phyloP scores from a whole-genome alignment of 306 rosid genomes.

The Dalbergia oliveri region DNA sequence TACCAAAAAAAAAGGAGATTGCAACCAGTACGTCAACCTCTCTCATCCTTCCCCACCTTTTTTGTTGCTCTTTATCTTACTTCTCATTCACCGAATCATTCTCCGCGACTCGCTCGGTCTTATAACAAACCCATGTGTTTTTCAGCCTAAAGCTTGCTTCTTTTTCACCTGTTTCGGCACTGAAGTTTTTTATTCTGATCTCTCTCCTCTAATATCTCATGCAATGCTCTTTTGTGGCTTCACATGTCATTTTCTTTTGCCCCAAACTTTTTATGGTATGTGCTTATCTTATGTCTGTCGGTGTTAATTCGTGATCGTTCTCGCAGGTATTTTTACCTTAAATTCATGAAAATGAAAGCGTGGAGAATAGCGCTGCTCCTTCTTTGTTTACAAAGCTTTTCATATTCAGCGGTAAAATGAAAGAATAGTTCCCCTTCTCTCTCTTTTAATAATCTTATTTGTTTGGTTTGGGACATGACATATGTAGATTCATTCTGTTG shows the following conservation, averaged over 20 bases:
- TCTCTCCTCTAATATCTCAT: background rate
- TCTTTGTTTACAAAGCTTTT: slow-evolving; percentile 55
- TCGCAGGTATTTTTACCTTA: slow-evolving; percentile 44
- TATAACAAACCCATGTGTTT: background rate
- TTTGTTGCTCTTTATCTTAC: background rate
- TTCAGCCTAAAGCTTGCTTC: background rate
- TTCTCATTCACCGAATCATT: too few relatives aligned
- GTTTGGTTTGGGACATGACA: background rate
- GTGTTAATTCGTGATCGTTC: slow-evolving; percentile 7
- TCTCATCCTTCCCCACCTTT: background rate
- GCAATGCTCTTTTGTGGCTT: background rate
- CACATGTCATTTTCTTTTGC: background rate
- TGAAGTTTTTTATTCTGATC: background rate
- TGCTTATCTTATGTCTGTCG: background rate
- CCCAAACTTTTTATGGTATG: background rate
- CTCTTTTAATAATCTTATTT: background rate
- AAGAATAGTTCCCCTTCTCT: background rate
- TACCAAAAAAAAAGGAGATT: too few relatives aligned
- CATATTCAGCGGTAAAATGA: slow-evolving; percentile 62
- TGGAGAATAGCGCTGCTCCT: slow-evolving; percentile 54
- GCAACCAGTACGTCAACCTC: background rate
- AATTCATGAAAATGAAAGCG: slow-evolving; percentile 58
- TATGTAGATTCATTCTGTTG: background rate
- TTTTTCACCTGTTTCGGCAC: slow-evolving; percentile 1
- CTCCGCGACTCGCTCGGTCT: too few relatives aligned